phyloP scores from a whole-genome alignment of 176 grass and related monocot genomes.

The Oryza glaberrima region DNA sequence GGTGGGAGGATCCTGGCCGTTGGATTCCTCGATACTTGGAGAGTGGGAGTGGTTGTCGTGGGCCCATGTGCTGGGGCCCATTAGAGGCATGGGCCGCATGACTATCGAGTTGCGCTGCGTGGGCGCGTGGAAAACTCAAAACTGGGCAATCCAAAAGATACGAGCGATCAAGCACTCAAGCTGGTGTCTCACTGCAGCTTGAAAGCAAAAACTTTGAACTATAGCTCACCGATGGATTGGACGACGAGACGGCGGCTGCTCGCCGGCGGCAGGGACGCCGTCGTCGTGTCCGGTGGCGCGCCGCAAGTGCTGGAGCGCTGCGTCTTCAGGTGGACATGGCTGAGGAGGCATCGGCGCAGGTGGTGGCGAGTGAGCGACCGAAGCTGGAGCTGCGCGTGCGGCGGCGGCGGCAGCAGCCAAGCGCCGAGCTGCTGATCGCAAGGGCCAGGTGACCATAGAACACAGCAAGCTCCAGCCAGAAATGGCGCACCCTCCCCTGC shows the following conservation, averaged over 20 bases:
- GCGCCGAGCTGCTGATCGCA: slow-evolving; percentile 42
- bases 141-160: background rate
- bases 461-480: background rate
- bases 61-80: background rate
- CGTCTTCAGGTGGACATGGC: background rate
- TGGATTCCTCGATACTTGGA: slow-evolving; percentile 16
- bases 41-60: background rate
- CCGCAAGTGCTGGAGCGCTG: background rate
- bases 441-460: slow-evolving; percentile 42
- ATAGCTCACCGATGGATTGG: slow-evolving; percentile 30
- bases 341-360: background rate
- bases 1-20: slow-evolving; percentile 25
- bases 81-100: background rate
- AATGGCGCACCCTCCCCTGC: background rate
- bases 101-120: background rate
- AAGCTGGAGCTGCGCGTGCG: slow-evolving; percentile 19
- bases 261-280: background rate
- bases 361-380: background rate
- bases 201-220: background rate
- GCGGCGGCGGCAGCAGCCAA: slow-evolving; percentile 35
- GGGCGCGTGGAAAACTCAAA: too few relatives aligned
- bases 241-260: background rate
- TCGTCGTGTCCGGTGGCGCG: background rate
- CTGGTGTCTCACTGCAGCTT: background rate
- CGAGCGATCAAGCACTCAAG: background rate